These are phyloP conservation scores for Agaricus blazei DNA, from an alignment of 768 basidiomycete genomes.

Conservation along the genomic window DNA sequence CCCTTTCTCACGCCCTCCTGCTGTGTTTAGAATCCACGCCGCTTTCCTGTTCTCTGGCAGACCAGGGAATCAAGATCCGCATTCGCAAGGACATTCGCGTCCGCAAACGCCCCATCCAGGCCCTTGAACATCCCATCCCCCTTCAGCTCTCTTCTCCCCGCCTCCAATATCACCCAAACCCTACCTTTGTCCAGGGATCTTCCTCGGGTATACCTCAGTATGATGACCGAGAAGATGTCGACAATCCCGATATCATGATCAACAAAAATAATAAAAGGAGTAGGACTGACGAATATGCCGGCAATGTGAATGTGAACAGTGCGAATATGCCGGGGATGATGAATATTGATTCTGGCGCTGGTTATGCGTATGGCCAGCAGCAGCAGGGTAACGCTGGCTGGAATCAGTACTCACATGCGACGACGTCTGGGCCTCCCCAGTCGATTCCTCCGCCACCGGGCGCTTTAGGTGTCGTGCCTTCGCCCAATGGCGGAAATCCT, in stretches of 20 bases:
- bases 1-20: slow-evolving; percentile 4
- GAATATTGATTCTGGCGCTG: slow-evolving; percentile 14
- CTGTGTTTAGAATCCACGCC: slow-evolving; percentile 72
- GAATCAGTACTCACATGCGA: slow-evolving; percentile 28
- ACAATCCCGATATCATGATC: slow-evolving; percentile 19
- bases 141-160: slow-evolving; percentile 18
- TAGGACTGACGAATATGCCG: slow-evolving; percentile 26
- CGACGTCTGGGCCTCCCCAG: slow-evolving; percentile 19
- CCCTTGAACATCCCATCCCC: slow-evolving; percentile 28
- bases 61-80: slow-evolving; percentile 93
- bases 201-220: not conserved
- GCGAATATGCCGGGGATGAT: slow-evolving; percentile 12
- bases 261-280: slow-evolving; percentile 33
- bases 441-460: slow-evolving; percentile 32
- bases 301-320: slow-evolving; percentile 16
- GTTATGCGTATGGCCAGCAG: slow-evolving; percentile 11
- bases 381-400: slow-evolving; percentile 20
- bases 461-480: slow-evolving; percentile 12
- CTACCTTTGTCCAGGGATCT: not conserved
- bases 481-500: slow-evolving; percentile 1
- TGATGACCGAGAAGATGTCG: slow-evolving; percentile 20
- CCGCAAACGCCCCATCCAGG: slow-evolving; percentile 58
- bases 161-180: slow-evolving; percentile 12
- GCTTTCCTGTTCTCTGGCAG: slow-evolving; percentile 86
- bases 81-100: slow-evolving; percentile 90